Percentiles rank a stretch among this genome's conserved stretches.
Evolutionary conservation across 805 yeast genomes (phyloP).

Genomic region (Starmerella tilneyi): DNA sequence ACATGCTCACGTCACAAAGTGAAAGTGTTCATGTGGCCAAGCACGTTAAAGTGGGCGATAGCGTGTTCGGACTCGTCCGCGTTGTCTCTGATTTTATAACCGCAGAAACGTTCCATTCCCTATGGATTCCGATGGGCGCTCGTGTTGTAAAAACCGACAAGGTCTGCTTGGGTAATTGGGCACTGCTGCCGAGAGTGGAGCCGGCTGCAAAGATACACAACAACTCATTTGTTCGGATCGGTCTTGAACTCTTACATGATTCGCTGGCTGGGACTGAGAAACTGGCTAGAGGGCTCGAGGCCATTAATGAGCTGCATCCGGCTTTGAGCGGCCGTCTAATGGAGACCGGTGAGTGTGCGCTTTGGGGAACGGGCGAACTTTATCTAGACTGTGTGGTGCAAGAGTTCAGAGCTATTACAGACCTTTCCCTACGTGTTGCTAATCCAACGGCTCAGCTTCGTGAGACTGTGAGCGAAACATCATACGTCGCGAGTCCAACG

Average conservation of each 20-base stretch:
- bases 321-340: slow-evolving; percentile 63
- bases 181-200: too few relatives aligned
- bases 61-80: not conserved
- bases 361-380: slow-evolving; percentile 77
- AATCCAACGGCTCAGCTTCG: slow-evolving; percentile 72
- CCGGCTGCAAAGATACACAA: too few relatives aligned
- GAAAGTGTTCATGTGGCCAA: not conserved
- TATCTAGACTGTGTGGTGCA: slow-evolving; percentile 74
- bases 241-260: slow-evolving; percentile 70
- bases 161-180: not conserved
- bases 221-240: slow-evolving; percentile 54
- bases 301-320: slow-evolving; percentile 51
- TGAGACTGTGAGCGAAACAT: slow-evolving; percentile 54
- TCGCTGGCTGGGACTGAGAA: slow-evolving; percentile 40
- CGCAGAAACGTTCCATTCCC: not conserved
- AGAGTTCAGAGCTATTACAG: slow-evolving; percentile 56
- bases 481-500: slow-evolving; percentile 58
- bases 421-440: slow-evolving; percentile 62
- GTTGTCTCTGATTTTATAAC: not conserved
- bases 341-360: slow-evolving; percentile 77
- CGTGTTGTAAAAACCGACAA: not conserved
- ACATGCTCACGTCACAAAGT: too few relatives aligned
- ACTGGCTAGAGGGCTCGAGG: slow-evolving; percentile 58
- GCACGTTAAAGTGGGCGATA: not conserved
- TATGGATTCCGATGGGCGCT: slow-evolving; percentile 2